Percentiles rank a stretch among this genome's conserved stretches.
Conservation (phyloP, 2,329 filamentous ascomycete genomes). For the Aureobasidium subglaciale region DNA sequence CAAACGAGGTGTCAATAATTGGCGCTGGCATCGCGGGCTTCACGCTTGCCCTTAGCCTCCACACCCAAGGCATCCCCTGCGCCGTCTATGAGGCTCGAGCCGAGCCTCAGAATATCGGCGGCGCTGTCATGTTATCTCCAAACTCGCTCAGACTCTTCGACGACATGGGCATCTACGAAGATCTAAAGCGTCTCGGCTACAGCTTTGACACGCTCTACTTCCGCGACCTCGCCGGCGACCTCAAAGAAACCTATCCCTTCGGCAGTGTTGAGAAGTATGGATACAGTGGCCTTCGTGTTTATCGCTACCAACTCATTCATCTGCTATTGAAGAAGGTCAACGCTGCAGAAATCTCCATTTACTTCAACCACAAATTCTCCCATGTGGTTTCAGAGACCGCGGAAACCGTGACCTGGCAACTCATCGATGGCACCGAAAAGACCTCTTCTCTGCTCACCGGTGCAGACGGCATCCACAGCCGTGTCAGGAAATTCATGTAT, state of each 20-base stretch:
- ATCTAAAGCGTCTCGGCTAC: constrained; percentile 40
- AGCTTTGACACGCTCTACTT: constrained; percentile 48
- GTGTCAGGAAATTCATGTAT: constrained; percentile 30
- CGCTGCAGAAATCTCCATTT: constrained; percentile 36
- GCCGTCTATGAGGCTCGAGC: constrained; percentile 44
- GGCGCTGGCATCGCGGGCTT: constrained; percentile 46
- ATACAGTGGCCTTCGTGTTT: constrained; percentile 49
- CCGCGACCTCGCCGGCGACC: constrained; percentile 28
- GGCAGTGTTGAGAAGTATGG: constrained; percentile 39
- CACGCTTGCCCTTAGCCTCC: constrained; percentile 46
- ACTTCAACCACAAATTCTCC: constrained; percentile 44
- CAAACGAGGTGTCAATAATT: constrained; percentile 34
- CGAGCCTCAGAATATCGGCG: constrained; percentile 22
- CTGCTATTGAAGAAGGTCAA: constrained; percentile 39
- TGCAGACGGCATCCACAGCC: constrained; percentile 21
- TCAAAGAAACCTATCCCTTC: constrained; percentile 19
- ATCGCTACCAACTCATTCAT: constrained; percentile 46
- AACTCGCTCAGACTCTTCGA: constrained; percentile 52
- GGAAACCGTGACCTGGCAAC: constrained; percentile 25
- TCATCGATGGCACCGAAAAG: constrained; percentile 18
- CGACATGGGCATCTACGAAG: constrained; percentile 41
- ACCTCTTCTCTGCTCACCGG: constrained; percentile 22
- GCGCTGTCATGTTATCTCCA: constrained; percentile 53
- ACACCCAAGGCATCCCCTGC: constrained; percentile 42
- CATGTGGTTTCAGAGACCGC: constrained; percentile 29